phyloP scores from a whole-genome alignment of 495 filamentous ascomycete species.

The Podospora appendiculata region DNA sequence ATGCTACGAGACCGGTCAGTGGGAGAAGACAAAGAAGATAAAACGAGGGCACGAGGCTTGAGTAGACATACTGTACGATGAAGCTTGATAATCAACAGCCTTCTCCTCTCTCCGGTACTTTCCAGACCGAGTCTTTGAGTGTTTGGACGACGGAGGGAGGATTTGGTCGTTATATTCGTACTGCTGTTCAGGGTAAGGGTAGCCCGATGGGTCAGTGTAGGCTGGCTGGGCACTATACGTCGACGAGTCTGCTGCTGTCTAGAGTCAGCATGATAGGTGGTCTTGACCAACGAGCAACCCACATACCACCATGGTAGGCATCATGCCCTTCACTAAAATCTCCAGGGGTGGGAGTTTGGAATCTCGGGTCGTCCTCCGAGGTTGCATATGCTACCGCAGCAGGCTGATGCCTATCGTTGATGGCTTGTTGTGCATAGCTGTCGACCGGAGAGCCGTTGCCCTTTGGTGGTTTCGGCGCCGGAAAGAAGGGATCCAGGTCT shows the following conservation, averaged over 20 bases:
- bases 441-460: no score
- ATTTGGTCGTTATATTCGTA: background rate
- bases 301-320: constrained; percentile 3
- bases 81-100: background rate
- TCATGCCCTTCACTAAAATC: background rate
- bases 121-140: background rate
- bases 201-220: background rate
- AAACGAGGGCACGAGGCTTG: no score
- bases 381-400: no score
- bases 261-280: background rate
- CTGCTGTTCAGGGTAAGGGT: background rate
- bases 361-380: no score
- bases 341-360: background rate
- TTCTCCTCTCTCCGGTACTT: background rate
- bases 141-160: background rate
- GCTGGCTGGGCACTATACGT: background rate
- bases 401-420: no score
- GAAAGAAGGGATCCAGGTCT: no score
- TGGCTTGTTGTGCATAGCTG: no score
- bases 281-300: background rate
- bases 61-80: no score
- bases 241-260: background rate
- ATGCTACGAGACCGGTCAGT: background rate
- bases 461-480: no score
- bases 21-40: background rate